These are phyloP conservation scores for Hypoxylon cercidicola DNA, from an alignment of 495 filamentous ascomycete genomes.

Conservation along the genomic window DNA sequence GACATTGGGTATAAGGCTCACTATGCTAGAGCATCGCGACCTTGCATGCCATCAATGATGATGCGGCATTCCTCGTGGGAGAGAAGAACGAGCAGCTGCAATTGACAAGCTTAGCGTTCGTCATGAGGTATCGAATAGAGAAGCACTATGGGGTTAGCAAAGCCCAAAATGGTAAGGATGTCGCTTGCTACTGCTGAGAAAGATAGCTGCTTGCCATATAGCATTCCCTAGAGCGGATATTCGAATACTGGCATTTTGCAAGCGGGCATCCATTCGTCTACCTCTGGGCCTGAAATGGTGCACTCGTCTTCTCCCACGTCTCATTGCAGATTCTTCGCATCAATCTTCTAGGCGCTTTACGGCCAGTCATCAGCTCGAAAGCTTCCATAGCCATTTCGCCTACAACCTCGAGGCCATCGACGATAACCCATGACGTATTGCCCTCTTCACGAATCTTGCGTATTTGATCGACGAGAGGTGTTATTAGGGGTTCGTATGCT, in stretches of 20 bases:
- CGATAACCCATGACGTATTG: constrained; percentile 74
- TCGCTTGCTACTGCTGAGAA: too few species aligned
- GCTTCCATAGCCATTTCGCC: constrained; percentile 85
- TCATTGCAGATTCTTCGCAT: constrained; percentile 69
- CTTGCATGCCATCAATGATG: too few species aligned
- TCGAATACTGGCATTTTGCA: neutral
- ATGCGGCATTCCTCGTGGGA: too few species aligned
- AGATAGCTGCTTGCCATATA: neutral
- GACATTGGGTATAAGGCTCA: too few species aligned
- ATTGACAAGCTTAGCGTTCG: too few species aligned
- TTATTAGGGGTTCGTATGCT: constrained; percentile 78
- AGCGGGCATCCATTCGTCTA: constrained; percentile 10
- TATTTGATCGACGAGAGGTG: constrained; percentile 73
- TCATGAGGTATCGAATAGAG: too few species aligned
- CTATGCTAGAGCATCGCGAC: too few species aligned
- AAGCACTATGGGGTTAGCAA: too few species aligned
- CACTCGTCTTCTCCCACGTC: constrained; percentile 52
- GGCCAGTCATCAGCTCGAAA: constrained; percentile 85
- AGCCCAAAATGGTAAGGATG: too few species aligned
- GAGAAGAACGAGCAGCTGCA: too few species aligned
- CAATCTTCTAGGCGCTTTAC: constrained; percentile 75
- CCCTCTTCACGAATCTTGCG: constrained; percentile 67
- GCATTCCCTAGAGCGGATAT: neutral
- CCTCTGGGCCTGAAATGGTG: constrained; percentile 45
- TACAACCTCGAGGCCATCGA: constrained; percentile 83